Evolutionary conservation across 176 grass and related monocot genomes (phyloP).

Genomic region (Stipa capillata): DNA sequence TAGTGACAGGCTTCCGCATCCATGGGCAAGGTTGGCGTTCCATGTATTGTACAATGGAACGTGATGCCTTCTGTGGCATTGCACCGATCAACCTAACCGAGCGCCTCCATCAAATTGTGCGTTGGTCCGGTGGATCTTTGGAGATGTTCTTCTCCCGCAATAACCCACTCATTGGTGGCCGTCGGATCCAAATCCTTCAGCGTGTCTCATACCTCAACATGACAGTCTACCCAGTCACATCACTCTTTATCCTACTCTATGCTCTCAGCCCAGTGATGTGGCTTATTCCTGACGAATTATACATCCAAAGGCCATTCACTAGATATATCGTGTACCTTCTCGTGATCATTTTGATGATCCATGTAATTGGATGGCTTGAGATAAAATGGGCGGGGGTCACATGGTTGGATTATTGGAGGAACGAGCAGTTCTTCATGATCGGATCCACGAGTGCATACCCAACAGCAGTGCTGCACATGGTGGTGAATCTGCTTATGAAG

Average conservation of each 20-base stretch:
- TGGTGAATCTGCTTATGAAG: slow-evolving; percentile 11
- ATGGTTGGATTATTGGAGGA: slow-evolving; percentile 34
- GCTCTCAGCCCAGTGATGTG: slow-evolving; percentile 23
- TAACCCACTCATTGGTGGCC: slow-evolving; percentile 11
- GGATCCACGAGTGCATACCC: slow-evolving; percentile 20
- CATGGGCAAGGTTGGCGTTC: slow-evolving; percentile 31
- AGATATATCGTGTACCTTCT: background rate
- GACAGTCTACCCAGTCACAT: slow-evolving; percentile 22
- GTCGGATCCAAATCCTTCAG: background rate
- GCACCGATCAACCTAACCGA: slow-evolving; percentile 32
- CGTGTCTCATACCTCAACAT: slow-evolving; percentile 22
- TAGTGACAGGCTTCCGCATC: slow-evolving; percentile 25
- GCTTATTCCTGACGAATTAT: slow-evolving; percentile 12
- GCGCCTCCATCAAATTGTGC: slow-evolving; percentile 27
- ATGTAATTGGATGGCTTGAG: slow-evolving; percentile 7
- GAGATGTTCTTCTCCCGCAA: slow-evolving; percentile 38
- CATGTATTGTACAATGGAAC: slow-evolving; percentile 13
- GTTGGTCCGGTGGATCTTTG: slow-evolving; percentile 22
- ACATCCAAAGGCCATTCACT: slow-evolving; percentile 26
- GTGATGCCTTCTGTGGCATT: slow-evolving; percentile 5
- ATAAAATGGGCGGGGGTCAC: slow-evolving; percentile 16
- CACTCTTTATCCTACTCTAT: slow-evolving; percentile 22
- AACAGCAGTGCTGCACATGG: slow-evolving; percentile 17
- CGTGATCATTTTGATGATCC: background rate
- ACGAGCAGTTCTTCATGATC: slow-evolving; percentile 35